phyloP scores from a whole-genome alignment of 768 basidiomycete genomes.

The Steccherinum ochraceum region DNA sequence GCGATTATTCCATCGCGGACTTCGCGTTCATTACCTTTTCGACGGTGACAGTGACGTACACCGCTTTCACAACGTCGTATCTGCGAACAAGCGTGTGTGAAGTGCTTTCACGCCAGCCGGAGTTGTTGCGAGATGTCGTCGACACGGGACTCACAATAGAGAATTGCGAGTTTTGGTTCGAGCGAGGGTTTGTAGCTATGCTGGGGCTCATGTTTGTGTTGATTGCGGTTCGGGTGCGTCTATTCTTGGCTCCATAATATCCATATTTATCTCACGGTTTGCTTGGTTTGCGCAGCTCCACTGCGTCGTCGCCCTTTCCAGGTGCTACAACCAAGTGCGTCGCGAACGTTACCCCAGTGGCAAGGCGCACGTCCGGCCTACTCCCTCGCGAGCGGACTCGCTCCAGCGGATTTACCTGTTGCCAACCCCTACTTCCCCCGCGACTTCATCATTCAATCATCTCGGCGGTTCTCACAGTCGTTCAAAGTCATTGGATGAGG shows the following conservation, averaged over 20 bases:
- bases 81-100: slow-evolving; percentile 64
- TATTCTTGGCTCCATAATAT: neutral
- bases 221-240: slow-evolving; percentile 60
- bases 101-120: slow-evolving; percentile 68
- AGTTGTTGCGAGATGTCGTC: slow-evolving; percentile 61
- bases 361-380: slow-evolving; percentile 27
- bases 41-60: slow-evolving; percentile 50
- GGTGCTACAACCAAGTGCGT: slow-evolving; percentile 51
- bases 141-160: slow-evolving; percentile 72
- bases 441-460: slow-evolving; percentile 10
- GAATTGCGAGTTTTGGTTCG: slow-evolving; percentile 78
- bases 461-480: neutral
- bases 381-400: slow-evolving; percentile 19
- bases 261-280: neutral
- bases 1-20: slow-evolving; percentile 77
- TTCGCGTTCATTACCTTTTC: slow-evolving; percentile 63
- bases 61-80: slow-evolving; percentile 45
- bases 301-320: slow-evolving; percentile 68
- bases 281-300: slow-evolving; percentile 45
- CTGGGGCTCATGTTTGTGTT: slow-evolving; percentile 55
- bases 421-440: slow-evolving; percentile 29
- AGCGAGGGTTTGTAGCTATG: slow-evolving; percentile 53
- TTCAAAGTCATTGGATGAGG: slow-evolving; percentile 3
- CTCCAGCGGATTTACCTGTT: slow-evolving; percentile 63
- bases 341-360: slow-evolving; percentile 15